Evolutionary conservation across 805 yeast genomes (phyloP).

Genomic region (Kodamaea kaohsiungensis): DNA sequence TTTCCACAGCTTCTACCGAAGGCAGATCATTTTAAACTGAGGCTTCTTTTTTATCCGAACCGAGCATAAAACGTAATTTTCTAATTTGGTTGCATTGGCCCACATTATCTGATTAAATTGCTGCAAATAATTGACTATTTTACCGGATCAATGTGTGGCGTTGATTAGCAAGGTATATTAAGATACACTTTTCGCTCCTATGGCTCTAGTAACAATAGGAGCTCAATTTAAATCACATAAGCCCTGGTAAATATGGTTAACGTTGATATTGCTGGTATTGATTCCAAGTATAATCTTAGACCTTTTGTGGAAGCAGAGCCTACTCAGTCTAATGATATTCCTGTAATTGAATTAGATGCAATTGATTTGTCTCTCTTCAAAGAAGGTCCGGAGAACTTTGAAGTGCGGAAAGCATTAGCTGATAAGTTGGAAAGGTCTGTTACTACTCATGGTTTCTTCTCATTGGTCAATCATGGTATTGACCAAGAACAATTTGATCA

Average conservation of each 20-base stretch:
- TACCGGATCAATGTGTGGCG: too few relatives aligned
- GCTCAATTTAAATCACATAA: too few relatives aligned
- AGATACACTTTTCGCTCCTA: too few relatives aligned
- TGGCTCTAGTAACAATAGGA: too few relatives aligned
- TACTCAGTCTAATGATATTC: slow-evolving; percentile 14
- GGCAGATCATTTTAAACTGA: too few relatives aligned
- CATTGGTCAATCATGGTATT: slow-evolving; percentile 44
- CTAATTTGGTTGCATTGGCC: too few relatives aligned
- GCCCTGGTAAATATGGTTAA: neutral
- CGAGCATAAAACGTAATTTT: too few relatives aligned
- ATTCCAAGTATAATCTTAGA: slow-evolving; percentile 28
- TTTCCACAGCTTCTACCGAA: too few relatives aligned
- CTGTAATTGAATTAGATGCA: slow-evolving; percentile 30
- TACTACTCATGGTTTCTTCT: slow-evolving; percentile 46
- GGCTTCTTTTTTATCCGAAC: too few relatives aligned
- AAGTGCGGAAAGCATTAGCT: slow-evolving; percentile 34
- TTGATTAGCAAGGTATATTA: too few relatives aligned
- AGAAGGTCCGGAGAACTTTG: slow-evolving; percentile 37
- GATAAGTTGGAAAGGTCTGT: slow-evolving; percentile 39
- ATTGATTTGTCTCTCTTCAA: slow-evolving; percentile 37
- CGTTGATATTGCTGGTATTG: slow-evolving; percentile 16
- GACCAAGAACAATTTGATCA: slow-evolving; percentile 29
- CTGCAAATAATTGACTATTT: too few relatives aligned
- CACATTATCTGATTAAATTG: too few relatives aligned
- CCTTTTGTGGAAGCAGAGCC: slow-evolving; percentile 30